Evolutionary conservation across 2,329 filamentous ascomycete species (phyloP), one percentile per base, ranked within the genome.

Genomic region (Colletotrichum plurivorum): DNA sequence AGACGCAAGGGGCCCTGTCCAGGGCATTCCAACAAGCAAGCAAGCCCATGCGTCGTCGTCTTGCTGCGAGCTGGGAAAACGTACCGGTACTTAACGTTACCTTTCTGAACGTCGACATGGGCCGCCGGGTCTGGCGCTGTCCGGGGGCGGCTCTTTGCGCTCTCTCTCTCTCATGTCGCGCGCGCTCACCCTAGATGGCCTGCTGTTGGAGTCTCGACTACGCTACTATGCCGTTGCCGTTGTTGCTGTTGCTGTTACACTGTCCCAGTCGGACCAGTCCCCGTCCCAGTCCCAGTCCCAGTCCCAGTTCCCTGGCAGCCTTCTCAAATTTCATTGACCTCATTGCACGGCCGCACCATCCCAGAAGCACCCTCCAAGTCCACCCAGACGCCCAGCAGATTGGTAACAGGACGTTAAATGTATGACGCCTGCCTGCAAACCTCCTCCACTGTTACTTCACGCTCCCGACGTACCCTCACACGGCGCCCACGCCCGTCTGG

Each of bases 331-430:
- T 71, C 69, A 52, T 69, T 71, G 65, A 69, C 69, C 65, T 69
- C 69, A 69, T 71, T 56, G 65, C 65, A 65, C 54, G 63, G 63
- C 69, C 65, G 63, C 68, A 70, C 67, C 67, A 52, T 58, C 63
- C 56, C 67, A 55, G 52, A 67, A 36, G 54, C 67, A 57, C 56
- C 63, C 66, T 66, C 66, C 66, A 43, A 60, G 53, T 36, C 66
- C 56, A 54, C 27, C 64, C 63, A 58, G 46, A 48, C 53, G 64
- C 63, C 62, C 67, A 54, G 67, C 67, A 57, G 41, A 63, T 70
- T 68, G 67, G 63, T 70, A 70, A 68, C 63, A 57, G 45, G 56
- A 62, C 64, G 63, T 70, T 70, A 70, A 69, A 69, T 70, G 67
- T 70, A 70, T 70, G 67, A 70, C 67, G 67, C 67, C 64, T 68